phyloP scores from a whole-genome alignment of 2,329 filamentous ascomycete species.

The Aspergillus brunneoviolaceus region DNA sequence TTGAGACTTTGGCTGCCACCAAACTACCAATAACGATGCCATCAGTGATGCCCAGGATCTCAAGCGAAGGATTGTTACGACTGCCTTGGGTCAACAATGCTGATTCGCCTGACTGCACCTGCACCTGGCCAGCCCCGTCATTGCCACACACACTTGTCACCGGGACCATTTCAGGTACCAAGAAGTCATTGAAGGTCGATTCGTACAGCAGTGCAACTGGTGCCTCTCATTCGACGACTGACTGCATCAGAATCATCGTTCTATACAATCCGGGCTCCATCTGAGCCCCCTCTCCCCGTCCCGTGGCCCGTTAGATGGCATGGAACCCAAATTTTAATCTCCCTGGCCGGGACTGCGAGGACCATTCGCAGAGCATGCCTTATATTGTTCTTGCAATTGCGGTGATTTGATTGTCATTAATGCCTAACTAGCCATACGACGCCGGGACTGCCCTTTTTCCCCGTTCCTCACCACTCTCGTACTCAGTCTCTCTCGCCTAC shows the following conservation, averaged over 20 bases:
- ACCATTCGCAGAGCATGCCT: constrained; percentile 9
- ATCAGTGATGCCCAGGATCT: constrained; percentile 17
- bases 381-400: constrained; percentile 9
- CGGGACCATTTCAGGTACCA: constrained; percentile 1
- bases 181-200: neutral
- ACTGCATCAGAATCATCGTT: constrained; percentile 14
- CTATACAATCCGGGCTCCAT: constrained; percentile 12
- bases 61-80: constrained; percentile 6
- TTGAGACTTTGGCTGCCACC: neutral
- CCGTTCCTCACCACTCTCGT: neutral
- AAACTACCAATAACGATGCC: neutral
- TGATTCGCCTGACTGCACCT: neutral
- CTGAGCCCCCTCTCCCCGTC: constrained; percentile 8
- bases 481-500: no score
- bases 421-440: constrained; percentile 5
- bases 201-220: constrained; percentile 1
- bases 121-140: neutral
- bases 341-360: constrained; percentile 2
- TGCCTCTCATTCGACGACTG: constrained; percentile 6
- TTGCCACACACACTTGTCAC: neutral
- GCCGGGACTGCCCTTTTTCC: constrained; percentile 4
- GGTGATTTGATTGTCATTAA: constrained; percentile 11
- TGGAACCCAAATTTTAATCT: constrained; percentile 16
- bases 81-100: neutral
- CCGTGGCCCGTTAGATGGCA: constrained; percentile 13